Base-by-base conservation (phyloP, 1,284 basidiomycete species). In the Irpex sp. region DNA sequence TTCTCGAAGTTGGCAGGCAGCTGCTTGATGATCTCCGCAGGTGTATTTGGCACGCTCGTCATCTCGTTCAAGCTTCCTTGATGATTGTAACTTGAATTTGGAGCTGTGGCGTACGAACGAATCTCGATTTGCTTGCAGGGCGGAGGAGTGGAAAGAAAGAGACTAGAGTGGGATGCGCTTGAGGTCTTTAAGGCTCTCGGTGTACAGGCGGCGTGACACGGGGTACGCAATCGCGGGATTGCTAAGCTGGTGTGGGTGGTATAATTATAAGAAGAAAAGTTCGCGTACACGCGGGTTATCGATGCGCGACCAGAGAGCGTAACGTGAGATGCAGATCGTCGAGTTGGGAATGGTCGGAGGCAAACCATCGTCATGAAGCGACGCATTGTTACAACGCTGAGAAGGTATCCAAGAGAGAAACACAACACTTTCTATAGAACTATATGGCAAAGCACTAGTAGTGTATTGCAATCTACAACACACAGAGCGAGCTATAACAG, bases 1-100 rank as follows among this genome's bases (percentile, higher is more conserved):
- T 76, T 77, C 26, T 85, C 81, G 70, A 89, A 94, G 62, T 79
- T 78, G 13, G 77, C 76, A 1, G 86, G 82, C 11, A 95, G 68
- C 47, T 78, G 79, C 1, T 79, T 71, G 62, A 95, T 79, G 67
- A 94, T 83, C 61, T 90, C 82, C 37, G 74, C 70, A n/a, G 61
- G 61, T 13, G 50, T 79, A 74, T 31, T 74, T 58, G 49, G 62
- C 60, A 65, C 49, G 49, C 13, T 51, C 17, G n/a, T 62, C 62
- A 51, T 59, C 26, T 37, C 21, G n/a, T 43, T 39, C 35, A 15
- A 1, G 57, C 26, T 26, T 26, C 26, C 3, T 21, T 21, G 21
- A 21, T 21, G 21, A 21, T 21, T 21, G 15, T 7, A 35, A 31
- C 33, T 15, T n/a, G 55, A 7, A 31, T 15, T 3, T 21, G 15